Evolutionary conservation across 805 yeast species (phyloP).

Genomic region (Candida coleopterorum): DNA sequence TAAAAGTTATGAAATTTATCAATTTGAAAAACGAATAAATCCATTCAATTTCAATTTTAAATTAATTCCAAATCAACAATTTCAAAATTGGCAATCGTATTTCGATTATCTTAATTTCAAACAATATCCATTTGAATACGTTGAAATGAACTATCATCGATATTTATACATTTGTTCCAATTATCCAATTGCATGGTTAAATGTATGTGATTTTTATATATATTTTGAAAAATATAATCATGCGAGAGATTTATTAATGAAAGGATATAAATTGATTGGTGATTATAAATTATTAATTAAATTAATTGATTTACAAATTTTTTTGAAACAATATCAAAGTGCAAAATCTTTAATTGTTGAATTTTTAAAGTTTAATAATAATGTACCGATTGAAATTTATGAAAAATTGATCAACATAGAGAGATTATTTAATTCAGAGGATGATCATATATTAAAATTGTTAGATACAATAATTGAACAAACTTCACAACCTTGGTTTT

Average conservation of each 20-base stretch:
- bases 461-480: slow-evolving; percentile 24
- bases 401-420: slow-evolving; percentile 43
- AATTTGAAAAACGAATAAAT: slow-evolving; percentile 42
- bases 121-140: slow-evolving; percentile 18
- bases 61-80: slow-evolving; percentile 38
- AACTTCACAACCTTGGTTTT: slow-evolving; percentile 32
- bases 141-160: slow-evolving; percentile 42
- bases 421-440: slow-evolving; percentile 21
- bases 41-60: slow-evolving; percentile 31
- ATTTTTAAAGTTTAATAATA: slow-evolving; percentile 19
- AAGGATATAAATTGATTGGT: slow-evolving; percentile 26
- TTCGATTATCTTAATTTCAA: slow-evolving; percentile 47
- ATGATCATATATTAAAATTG: slow-evolving; percentile 22
- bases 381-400: slow-evolving; percentile 31
- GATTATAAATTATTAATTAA: slow-evolving; percentile 32
- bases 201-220: slow-evolving; percentile 42
- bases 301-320: slow-evolving; percentile 41
- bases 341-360: slow-evolving; percentile 34
- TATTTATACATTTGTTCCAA: slow-evolving; percentile 42
- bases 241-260: slow-evolving; percentile 37
- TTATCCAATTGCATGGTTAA: slow-evolving; percentile 48
- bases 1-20: slow-evolving; percentile 44
- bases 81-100: slow-evolving; percentile 57
- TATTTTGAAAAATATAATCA: slow-evolving; percentile 18
- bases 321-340: slow-evolving; percentile 26